Evolutionary conservation across 352 stramenopile genomes (phyloP).

Genomic region (Globisporangium paroecandrum): DNA sequence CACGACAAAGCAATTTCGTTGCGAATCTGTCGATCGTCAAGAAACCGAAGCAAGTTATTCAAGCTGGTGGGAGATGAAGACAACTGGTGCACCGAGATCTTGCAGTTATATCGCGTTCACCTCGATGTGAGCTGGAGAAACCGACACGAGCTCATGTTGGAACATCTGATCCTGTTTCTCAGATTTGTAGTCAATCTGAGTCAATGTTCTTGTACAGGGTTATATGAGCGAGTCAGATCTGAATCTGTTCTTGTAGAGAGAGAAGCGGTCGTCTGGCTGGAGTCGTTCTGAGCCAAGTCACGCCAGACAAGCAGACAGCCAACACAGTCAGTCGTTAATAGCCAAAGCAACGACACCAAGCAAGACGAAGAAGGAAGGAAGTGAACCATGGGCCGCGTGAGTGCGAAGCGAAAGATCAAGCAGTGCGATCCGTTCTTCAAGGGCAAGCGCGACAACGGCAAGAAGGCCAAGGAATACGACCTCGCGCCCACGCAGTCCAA

Average conservation of each 20-base stretch:
- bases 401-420: constrained; percentile 83
- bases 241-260: constrained; percentile 1
- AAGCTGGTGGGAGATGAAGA: too few species aligned
- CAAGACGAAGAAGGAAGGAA: background rate
- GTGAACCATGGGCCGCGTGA: constrained; percentile 57
- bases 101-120: too few species aligned
- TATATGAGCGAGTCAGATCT: background rate
- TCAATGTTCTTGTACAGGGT: background rate
- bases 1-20: too few species aligned
- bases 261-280: constrained; percentile 3
- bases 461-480: constrained; percentile 69
- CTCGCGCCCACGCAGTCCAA: constrained; percentile 69
- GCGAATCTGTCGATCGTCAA: too few species aligned
- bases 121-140: too few species aligned
- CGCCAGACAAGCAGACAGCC: background rate
- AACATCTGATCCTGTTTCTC: background rate
- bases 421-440: constrained; percentile 87
- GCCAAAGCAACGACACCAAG: background rate
- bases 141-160: background rate
- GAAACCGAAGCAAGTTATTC: too few species aligned
- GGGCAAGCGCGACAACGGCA: constrained; percentile 64
- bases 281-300: background rate
- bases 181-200: background rate
- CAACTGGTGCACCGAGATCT: too few species aligned
- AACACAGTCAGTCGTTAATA: background rate